Evolutionary conservation across 257 asterid genomes (phyloP).

Genomic region (Nicotiana noctiflora): DNA sequence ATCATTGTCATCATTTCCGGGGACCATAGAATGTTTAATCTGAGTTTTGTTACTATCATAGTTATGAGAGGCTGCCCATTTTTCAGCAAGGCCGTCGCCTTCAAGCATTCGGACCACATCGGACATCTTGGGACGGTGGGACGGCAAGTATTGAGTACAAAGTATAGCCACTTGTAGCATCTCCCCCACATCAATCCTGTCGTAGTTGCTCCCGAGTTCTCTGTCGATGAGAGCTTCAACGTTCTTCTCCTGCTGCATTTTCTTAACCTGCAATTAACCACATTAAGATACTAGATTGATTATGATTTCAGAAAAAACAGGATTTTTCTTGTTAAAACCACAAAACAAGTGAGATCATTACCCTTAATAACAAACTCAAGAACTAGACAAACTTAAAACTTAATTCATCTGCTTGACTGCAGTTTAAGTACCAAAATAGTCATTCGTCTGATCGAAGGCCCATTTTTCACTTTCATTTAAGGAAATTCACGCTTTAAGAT

Average conservation of each 20-base stretch:
- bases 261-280: constrained; percentile 49
- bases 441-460: neutral
- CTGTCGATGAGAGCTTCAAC: constrained; percentile 58
- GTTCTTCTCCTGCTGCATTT: too few species aligned
- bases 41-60: constrained; percentile 19
- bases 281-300: too few species aligned
- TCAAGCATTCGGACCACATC: constrained; percentile 91
- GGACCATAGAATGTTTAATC: constrained; percentile 14
- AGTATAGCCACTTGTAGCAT: constrained; percentile 95
- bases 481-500: neutral
- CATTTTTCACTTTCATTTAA: neutral
- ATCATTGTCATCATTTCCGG: constrained; percentile 36
- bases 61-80: constrained; percentile 90
- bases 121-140: constrained; percentile 88
- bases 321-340: neutral
- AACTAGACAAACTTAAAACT: neutral
- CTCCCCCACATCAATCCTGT: constrained; percentile 73
- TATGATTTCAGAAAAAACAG: too few species aligned
- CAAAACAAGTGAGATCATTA: neutral
- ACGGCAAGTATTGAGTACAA: constrained; percentile 76
- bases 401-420: neutral
- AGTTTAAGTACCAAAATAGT: too few species aligned
- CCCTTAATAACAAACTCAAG: neutral
- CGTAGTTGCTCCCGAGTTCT: constrained; percentile 59
- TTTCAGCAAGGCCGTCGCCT: constrained; percentile 92